phyloP scores from a whole-genome alignment of 305 asterid species.

The Fraxinus angustifolia region DNA sequence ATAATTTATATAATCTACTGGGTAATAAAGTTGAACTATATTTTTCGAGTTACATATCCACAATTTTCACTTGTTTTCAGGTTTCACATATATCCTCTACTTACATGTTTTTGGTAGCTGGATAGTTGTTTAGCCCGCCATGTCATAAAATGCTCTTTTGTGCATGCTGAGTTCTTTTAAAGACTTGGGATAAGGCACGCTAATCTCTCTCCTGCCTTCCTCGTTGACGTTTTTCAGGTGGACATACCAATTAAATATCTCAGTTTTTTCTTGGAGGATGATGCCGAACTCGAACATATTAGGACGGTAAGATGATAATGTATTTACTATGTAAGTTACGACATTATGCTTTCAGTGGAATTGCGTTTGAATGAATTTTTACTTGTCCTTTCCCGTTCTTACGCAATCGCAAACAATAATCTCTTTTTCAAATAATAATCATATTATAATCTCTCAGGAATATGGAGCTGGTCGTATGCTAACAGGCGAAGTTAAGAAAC shows the following conservation, averaged over 20 bases:
- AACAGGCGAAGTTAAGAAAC: conserved; percentile 87
- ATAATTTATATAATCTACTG: not conserved
- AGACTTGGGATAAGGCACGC: not conserved
- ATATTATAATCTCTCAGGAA: conserved; percentile 47
- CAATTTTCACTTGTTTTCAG: not conserved
- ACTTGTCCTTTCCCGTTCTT: not conserved
- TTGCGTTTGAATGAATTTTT: not conserved
- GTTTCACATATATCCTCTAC: not conserved
- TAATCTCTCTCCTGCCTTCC: conserved; percentile 7
- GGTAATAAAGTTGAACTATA: not conserved
- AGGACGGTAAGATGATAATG: conserved; percentile 41
- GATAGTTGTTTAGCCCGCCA: not conserved
- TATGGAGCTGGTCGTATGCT: conserved; percentile 88
- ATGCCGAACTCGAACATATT: conserved; percentile 67
- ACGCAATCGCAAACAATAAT: not conserved
- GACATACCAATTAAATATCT: conserved; percentile 88
- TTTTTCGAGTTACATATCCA: not conserved
- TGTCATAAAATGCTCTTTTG: not conserved
- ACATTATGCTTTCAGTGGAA: not conserved
- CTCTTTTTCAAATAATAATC: not conserved
- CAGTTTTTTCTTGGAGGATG: conserved; percentile 91
- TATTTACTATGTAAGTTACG: not conserved
- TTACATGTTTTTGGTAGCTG: not conserved
- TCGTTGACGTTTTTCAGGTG: conserved; percentile 44
- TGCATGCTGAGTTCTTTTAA: not conserved